A percentile compares a stretch with the other conserved stretches of the same genome.
phyloP scores from a whole-genome alignment of 441 rosid genomes.

The Macaranga tanarius region DNA sequence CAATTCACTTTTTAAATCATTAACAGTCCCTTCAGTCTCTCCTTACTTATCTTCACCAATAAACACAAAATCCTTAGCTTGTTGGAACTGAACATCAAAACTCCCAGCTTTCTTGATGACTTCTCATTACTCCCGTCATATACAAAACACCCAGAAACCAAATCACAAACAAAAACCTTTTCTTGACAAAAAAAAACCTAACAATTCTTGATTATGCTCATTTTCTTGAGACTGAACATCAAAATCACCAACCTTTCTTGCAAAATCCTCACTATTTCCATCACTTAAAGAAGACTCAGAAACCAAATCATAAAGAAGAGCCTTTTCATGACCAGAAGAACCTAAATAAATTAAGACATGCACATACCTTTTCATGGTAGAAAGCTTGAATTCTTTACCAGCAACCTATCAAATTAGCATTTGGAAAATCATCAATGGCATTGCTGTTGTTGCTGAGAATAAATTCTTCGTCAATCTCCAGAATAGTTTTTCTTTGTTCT shows the following conservation, averaged over 20 bases:
- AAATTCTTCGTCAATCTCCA: too few relatives aligned
- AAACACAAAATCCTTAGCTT: slow-evolving; percentile 16
- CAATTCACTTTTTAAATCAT: slow-evolving; percentile 16
- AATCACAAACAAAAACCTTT: slow-evolving; percentile 24
- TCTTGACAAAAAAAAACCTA: slow-evolving; percentile 24
- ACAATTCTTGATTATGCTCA: slow-evolving; percentile 15
- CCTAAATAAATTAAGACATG: too few relatives aligned
- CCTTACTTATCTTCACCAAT: neutral
- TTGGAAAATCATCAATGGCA: too few relatives aligned
- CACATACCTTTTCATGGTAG: too few relatives aligned
- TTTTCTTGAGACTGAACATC: slow-evolving; percentile 22
- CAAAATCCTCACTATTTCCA: slow-evolving; percentile 5
- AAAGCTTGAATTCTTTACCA: too few relatives aligned
- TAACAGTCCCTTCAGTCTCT: slow-evolving; percentile 12
- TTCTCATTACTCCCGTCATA: neutral
- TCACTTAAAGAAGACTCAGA: slow-evolving; percentile 16
- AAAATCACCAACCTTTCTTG: slow-evolving; percentile 20
- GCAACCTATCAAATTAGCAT: too few relatives aligned
- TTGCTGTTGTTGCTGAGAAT: too few relatives aligned
- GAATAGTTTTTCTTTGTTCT: too few relatives aligned
- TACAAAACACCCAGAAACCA: slow-evolving; percentile 23
- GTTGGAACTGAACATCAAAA: slow-evolving; percentile 23
- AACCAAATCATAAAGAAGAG: slow-evolving; percentile 21
- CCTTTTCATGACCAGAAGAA: slow-evolving; percentile 29
- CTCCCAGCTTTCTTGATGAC: slow-evolving; percentile 21